A percentile compares a stretch with the other conserved stretches of the same genome.
Conservation (phyloP, 2,329 filamentous ascomycete genomes). For the Venturia asperata region DNA sequence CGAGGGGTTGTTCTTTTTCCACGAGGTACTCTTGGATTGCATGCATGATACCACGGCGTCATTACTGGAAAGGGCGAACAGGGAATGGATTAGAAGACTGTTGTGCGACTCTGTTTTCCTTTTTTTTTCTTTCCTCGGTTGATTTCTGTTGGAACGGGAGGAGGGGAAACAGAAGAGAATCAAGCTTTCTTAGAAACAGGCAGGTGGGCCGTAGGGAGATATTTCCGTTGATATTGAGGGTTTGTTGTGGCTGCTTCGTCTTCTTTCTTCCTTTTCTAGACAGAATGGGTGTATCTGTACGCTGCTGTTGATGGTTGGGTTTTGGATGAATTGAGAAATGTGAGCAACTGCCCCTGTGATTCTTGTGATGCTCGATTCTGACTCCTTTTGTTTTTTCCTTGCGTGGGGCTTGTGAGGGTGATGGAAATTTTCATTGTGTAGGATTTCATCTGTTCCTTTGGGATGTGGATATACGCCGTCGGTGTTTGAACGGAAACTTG, state of each 20-base stretch:
- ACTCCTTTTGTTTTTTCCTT: too few species aligned
- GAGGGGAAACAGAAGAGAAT: not conserved
- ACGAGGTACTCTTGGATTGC: not conserved
- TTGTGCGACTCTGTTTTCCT: not conserved
- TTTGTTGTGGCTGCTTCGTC: not conserved
- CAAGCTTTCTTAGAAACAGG: not conserved
- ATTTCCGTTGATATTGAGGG: not conserved
- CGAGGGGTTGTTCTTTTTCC: not conserved
- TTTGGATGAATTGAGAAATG: conserved; percentile 5
- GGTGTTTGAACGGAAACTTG: too few species aligned
- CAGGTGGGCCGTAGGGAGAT: not conserved
- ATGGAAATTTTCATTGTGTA: too few species aligned
- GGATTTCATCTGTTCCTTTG: too few species aligned
- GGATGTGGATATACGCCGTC: too few species aligned
- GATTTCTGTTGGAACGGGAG: not conserved
- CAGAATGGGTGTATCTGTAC: conserved; percentile 2
- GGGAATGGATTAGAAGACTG: conserved; percentile 7
- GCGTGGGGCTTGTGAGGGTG: too few species aligned
- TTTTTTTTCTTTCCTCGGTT: not conserved
- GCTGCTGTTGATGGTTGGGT: not conserved
- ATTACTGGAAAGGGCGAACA: conserved; percentile 5
- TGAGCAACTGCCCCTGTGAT: not conserved
- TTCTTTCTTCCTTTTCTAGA: not conserved
- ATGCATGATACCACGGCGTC: conserved; percentile 15
- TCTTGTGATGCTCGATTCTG: too few species aligned